Base-by-base conservation (phyloP, 345 rosid species). In the Stellera chamaejasme region DNA sequence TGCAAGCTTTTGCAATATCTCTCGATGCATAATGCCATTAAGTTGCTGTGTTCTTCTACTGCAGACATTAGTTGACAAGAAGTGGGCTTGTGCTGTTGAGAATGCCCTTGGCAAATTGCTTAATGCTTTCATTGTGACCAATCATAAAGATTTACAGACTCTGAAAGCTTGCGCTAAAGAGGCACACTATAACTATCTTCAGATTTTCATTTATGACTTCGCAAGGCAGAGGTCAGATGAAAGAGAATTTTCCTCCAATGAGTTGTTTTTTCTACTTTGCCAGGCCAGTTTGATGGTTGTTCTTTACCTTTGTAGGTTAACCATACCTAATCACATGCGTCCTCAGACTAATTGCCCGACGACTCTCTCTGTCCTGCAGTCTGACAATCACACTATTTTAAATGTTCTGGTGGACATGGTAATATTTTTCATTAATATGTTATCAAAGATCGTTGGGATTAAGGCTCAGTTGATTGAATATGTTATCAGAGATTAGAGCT, bases 371-470 rank as follows among this genome's bases (percentile, higher is more conserved):
- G 82, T 83, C 64, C 36, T 93, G 51, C 75, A 70, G 43, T 77
- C 93, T 48, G 91, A 87, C 60, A 82, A 75, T 66, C 81, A 79
- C 61, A 89, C 96, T 7, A 86, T 93, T 58, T 58, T 82, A 43
- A 93, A 93, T 70, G 99, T 93, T 56, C 76, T 93, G 73, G 89
- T 93, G 73, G 99, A 93, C 64, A 60, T 80, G 96, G 99, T 93
- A 80, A 75, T 64, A 27, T 69, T 54, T 27, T 54, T 27, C 54
- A 53, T 62, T 39, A 6, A 43, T 50, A 25, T 43, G 19, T 50
- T 45, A 2, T 39, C 23, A 32, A 5, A 32, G 7, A 32, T 8
- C 23, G 1, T 19, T 19, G 23, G 23, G 23, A 19, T 19, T 19
- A 19, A 19, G 23, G 23, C 23, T 19, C 23, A 19, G 23, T 19